Percentiles rank a stretch among this genome's conserved stretches.
phyloP scores from a whole-genome alignment of 2,329 filamentous ascomycete species.

The Tolypocladium amazonense region DNA sequence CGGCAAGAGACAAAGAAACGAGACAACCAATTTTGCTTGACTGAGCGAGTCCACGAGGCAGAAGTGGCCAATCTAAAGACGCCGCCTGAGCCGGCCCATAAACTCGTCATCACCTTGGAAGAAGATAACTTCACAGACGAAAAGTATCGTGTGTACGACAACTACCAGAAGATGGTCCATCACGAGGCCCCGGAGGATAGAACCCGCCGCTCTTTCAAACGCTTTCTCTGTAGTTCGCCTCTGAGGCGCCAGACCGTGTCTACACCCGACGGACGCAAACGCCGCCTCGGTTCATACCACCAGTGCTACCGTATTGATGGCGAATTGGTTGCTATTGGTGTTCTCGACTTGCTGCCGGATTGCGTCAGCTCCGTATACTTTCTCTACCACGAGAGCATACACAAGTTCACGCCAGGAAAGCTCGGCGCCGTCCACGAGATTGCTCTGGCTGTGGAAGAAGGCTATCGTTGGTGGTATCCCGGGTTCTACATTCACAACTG shows the following conservation, averaged over 20 bases:
- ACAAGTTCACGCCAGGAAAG: slow-evolving; percentile 62
- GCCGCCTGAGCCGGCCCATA: slow-evolving; percentile 55
- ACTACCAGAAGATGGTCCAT: slow-evolving; percentile 68
- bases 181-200: slow-evolving; percentile 52
- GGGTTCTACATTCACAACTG: slow-evolving; percentile 76
- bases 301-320: slow-evolving; percentile 76
- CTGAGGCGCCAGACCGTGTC: slow-evolving; percentile 36
- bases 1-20: slow-evolving; percentile 54
- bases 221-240: slow-evolving; percentile 66
- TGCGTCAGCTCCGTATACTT: slow-evolving; percentile 78
- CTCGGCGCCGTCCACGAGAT: slow-evolving; percentile 66
- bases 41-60: slow-evolving; percentile 57
- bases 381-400: slow-evolving; percentile 66
- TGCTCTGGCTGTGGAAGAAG: slow-evolving; percentile 54
- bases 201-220: slow-evolving; percentile 49
- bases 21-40: slow-evolving; percentile 57
- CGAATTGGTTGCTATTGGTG: slow-evolving; percentile 62
- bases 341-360: slow-evolving; percentile 66
- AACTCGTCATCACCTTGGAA: slow-evolving; percentile 60
- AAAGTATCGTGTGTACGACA: slow-evolving; percentile 61
- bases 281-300: slow-evolving; percentile 62
- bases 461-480: slow-evolving; percentile 69
- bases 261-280: slow-evolving; percentile 37
- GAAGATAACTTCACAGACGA: slow-evolving; percentile 61
- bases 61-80: slow-evolving; percentile 45